Evolutionary conservation across 192 early-diverging fungal species (phyloP), one percentile per base, ranked within the genome.

Genomic region (Backusella macrospora): DNA sequence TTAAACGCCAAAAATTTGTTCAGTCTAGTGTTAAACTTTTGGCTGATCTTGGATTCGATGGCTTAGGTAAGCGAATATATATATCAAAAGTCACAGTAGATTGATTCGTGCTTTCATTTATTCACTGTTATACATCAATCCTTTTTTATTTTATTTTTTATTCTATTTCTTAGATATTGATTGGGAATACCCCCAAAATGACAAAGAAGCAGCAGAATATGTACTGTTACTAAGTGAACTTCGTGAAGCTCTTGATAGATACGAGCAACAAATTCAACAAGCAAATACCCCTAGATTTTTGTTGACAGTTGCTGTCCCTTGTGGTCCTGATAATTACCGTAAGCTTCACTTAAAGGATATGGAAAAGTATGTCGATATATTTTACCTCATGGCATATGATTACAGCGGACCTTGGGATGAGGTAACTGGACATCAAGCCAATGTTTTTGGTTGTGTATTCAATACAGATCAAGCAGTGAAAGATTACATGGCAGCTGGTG

Each of bases 321-420:
- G 89, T 21, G 87, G 87, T 3, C 86, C 82, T 45, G 77, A 81
- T 0, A 82, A 88, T 15, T 92, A 93, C 74, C 82, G 84, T 16
- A 85, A 88, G 15, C 73, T 92, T 62, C 77, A 86, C 23, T 83
- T 94, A 43, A 76, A 71, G 13, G 87, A 86, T 52, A 91, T 92
- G 83, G 83, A 86, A 12, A 82, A 83, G 37, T 88, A 88, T 42
- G 85, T 93, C 37, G 90, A 95, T 78, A 70, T 83, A 18, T 92
- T 98, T 84, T 94, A 96, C 74, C 76, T 98, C 46, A 99, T 99
- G 98, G 87, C 95, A 4, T 98, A 98, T 80, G 94, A 95, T 78
- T 88, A 89, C 49, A 78, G 85, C 0, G 90, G 90, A 1, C 76
- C 85, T 38, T 92, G 94, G 91, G 90, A 90, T 39, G 14, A 29